These are phyloP conservation scores for Suillus spraguei DNA, from an alignment of 768 basidiomycete species.

Conservation along the genomic window DNA sequence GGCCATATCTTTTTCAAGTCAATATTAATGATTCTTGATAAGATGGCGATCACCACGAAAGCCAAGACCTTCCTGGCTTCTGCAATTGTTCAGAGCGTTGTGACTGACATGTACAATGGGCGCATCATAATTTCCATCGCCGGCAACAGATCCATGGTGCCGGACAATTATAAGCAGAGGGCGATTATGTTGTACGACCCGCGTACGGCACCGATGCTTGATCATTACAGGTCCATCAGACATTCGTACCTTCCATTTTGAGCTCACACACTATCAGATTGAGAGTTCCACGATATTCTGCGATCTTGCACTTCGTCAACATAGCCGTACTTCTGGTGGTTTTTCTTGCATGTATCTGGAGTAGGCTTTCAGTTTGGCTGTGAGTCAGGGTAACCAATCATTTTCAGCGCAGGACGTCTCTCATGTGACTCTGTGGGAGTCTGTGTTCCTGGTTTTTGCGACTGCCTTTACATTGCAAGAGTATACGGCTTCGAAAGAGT, in stretches of 20 bases:
- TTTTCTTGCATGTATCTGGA: constrained; percentile 74
- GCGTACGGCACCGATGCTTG: constrained; percentile 68
- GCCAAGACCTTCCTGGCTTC: constrained; percentile 85
- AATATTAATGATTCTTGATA: constrained; percentile 5
- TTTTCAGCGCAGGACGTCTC: constrained; percentile 57
- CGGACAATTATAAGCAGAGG: constrained; percentile 86
- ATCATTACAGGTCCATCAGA: constrained; percentile 71
- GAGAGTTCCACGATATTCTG: constrained; percentile 80
- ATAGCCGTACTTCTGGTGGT: constrained; percentile 67
- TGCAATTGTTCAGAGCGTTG: constrained; percentile 82
- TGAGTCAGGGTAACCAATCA: constrained; percentile 10
- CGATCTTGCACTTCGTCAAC: constrained; percentile 77
- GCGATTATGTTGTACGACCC: constrained; percentile 75
- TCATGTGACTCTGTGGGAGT: constrained; percentile 61
- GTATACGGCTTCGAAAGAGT: constrained; percentile 84
- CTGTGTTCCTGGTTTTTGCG: constrained; percentile 74
- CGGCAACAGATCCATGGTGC: constrained; percentile 72
- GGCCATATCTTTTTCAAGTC: background rate
- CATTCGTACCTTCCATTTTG: constrained; percentile 6
- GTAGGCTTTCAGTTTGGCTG: constrained; percentile 44
- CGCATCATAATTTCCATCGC: constrained; percentile 66
- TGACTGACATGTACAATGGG: constrained; percentile 88
- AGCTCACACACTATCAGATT: constrained; percentile 45
- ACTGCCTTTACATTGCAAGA: constrained; percentile 82
- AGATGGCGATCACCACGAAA: constrained; percentile 89